phyloP scores from a whole-genome alignment of 768 basidiomycete genomes.

The Calocybe cyanea region DNA sequence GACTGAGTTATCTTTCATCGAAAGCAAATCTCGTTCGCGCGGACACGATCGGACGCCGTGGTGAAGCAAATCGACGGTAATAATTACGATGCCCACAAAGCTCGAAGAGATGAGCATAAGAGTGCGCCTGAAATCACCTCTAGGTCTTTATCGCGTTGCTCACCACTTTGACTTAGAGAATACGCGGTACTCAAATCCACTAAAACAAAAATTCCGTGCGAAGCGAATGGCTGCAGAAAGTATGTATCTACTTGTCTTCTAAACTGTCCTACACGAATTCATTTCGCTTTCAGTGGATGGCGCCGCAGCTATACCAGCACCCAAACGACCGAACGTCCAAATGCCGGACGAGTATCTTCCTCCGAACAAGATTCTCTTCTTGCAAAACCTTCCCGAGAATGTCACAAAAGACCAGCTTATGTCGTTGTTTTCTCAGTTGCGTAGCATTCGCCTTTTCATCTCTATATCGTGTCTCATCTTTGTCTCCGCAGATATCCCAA shows the following conservation, averaged over 20 bases:
- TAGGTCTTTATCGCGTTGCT: constrained; percentile 3
- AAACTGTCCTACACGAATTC: background rate
- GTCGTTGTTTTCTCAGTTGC: constrained; percentile 84
- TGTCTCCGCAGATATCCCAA: constrained; percentile 76
- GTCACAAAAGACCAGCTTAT: constrained; percentile 92
- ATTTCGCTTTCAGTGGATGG: constrained; percentile 56
- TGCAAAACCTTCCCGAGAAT: constrained; percentile 92
- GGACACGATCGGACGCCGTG: constrained; percentile 84
- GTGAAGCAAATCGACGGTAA: constrained; percentile 71
- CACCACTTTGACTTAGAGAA: constrained; percentile 41
- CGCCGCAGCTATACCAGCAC: constrained; percentile 54
- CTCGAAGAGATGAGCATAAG: constrained; percentile 73
- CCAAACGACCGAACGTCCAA: constrained; percentile 82
- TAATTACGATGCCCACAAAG: constrained; percentile 72
- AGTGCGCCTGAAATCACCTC: constrained; percentile 44
- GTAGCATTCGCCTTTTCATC: background rate
- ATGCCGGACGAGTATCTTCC: constrained; percentile 99
- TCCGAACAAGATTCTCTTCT: constrained; percentile 97
- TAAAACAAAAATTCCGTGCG: constrained; percentile 80
- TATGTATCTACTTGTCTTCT: constrained; percentile 35
- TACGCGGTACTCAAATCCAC: constrained; percentile 85
- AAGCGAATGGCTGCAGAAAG: constrained; percentile 82
- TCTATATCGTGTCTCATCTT: background rate
- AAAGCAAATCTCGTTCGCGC: constrained; percentile 95
- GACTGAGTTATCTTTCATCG: constrained; percentile 3